phyloP scores from a whole-genome alignment of 2,329 filamentous ascomycete genomes.

The Fusarium brachygibbosum region DNA sequence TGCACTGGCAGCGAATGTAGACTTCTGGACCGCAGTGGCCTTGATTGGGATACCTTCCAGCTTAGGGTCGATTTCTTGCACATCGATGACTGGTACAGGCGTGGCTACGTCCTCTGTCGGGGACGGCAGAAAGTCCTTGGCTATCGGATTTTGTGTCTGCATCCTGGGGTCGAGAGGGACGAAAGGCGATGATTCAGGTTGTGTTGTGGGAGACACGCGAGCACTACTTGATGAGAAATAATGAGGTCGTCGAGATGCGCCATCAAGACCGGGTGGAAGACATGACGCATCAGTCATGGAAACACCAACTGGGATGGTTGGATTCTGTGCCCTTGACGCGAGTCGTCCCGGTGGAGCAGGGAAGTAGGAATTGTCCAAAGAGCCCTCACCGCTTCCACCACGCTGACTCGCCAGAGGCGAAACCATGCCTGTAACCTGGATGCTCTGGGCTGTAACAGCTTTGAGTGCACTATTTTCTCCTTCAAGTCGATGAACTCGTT shows the following conservation, averaged over 20 bases:
- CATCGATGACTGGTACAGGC: slow-evolving; percentile 66
- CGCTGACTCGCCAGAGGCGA: slow-evolving; percentile 51
- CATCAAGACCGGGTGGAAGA: slow-evolving; percentile 54
- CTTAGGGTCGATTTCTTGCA: slow-evolving; percentile 69
- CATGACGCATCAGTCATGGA: slow-evolving; percentile 43
- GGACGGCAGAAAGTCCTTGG: slow-evolving; percentile 55
- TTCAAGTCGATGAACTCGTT: slow-evolving; percentile 55
- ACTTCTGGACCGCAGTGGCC: slow-evolving; percentile 64
- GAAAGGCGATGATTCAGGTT: slow-evolving; percentile 56
- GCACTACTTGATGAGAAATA: slow-evolving; percentile 52
- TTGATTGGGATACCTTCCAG: slow-evolving; percentile 72
- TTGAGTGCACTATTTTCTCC: slow-evolving; percentile 55
- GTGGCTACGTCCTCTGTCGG: slow-evolving; percentile 51
- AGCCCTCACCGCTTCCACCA: slow-evolving; percentile 45
- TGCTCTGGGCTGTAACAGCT: slow-evolving; percentile 49
- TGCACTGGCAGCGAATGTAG: slow-evolving; percentile 62
- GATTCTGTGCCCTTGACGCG: slow-evolving; percentile 38
- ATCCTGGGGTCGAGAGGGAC: slow-evolving; percentile 61
- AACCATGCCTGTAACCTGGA: slow-evolving; percentile 50
- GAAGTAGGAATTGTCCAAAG: slow-evolving; percentile 43
- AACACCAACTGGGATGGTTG: slow-evolving; percentile 33
- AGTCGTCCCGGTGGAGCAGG: slow-evolving; percentile 39
- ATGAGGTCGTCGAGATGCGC: slow-evolving; percentile 54
- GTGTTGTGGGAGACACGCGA: slow-evolving; percentile 52
- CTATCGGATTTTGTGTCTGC: slow-evolving; percentile 55